A percentile compares a stretch with the other conserved stretches of the same genome.
Evolutionary conservation across 495 filamentous ascomycete genomes (phyloP).

Genomic region (Opeltia flavorubescens): DNA sequence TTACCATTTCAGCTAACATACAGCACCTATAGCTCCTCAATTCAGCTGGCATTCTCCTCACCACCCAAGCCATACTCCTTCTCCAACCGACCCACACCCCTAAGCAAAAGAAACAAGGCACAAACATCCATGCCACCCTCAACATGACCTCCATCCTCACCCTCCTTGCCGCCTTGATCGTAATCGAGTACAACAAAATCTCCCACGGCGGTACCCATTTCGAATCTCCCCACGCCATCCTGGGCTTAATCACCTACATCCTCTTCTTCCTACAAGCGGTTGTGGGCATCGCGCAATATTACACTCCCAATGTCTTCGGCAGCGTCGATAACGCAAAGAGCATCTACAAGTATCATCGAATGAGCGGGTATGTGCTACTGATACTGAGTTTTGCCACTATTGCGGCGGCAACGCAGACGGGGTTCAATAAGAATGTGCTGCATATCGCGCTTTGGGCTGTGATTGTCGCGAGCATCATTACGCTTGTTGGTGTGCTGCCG

Average conservation of each 20-base stretch:
- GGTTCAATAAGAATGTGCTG: slow-evolving; percentile 45
- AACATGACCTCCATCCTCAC: slow-evolving; percentile 46
- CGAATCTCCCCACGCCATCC: slow-evolving; percentile 60
- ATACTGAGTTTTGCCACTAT: slow-evolving; percentile 59
- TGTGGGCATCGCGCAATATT: slow-evolving; percentile 70
- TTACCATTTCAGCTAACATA: background rate
- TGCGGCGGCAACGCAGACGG: slow-evolving; percentile 58
- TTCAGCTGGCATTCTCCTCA: slow-evolving; percentile 53
- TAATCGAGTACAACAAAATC: slow-evolving; percentile 77
- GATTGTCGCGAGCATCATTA: slow-evolving; percentile 41
- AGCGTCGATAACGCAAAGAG: slow-evolving; percentile 64
- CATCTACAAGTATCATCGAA: slow-evolving; percentile 80
- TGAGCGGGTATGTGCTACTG: slow-evolving; percentile 61
- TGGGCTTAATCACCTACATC: slow-evolving; percentile 66
- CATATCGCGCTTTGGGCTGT: slow-evolving; percentile 62
- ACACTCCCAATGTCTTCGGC: slow-evolving; percentile 54
- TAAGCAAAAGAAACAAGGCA: slow-evolving; percentile 56
- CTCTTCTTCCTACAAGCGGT: slow-evolving; percentile 55
- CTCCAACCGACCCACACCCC: slow-evolving; percentile 77
- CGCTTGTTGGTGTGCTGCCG: slow-evolving; percentile 55
- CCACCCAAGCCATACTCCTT: slow-evolving; percentile 67
- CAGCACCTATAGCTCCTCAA: slow-evolving; percentile 47
- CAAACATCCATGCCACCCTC: slow-evolving; percentile 50
- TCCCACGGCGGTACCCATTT: slow-evolving; percentile 49
- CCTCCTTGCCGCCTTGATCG: slow-evolving; percentile 51